Evolutionary conservation across 2,329 filamentous ascomycete genomes (phyloP).

Genomic region (Didymella sp.): DNA sequence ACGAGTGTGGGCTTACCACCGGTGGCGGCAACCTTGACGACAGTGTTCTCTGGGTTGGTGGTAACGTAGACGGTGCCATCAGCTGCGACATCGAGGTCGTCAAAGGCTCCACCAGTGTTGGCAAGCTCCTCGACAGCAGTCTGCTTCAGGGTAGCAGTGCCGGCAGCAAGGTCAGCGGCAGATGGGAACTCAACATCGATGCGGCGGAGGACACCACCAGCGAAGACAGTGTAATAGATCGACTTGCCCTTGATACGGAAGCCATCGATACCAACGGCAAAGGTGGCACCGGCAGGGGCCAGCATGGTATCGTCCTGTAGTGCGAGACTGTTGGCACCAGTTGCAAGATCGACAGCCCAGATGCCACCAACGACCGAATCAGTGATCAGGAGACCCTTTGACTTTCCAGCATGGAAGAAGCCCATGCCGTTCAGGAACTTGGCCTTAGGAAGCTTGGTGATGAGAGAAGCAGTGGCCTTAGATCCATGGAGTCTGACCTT

Average conservation of each 20-base stretch:
- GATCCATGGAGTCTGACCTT: constrained; percentile 9
- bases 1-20: constrained; percentile 15
- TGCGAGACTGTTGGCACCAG: constrained; percentile 16
- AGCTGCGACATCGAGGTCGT: constrained; percentile 16
- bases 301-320: constrained; percentile 18
- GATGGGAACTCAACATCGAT: constrained; percentile 14
- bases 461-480: constrained; percentile 10
- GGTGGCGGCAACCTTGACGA: constrained; percentile 19
- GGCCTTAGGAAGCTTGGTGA: constrained; percentile 16
- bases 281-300: constrained; percentile 13
- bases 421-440: constrained; percentile 20
- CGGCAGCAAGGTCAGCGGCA: constrained; percentile 12
- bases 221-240: constrained; percentile 16
- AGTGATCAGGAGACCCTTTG: constrained; percentile 18
- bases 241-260: constrained; percentile 17
- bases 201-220: constrained; percentile 18
- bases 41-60: constrained; percentile 20
- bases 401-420: constrained; percentile 6
- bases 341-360: constrained; percentile 14
- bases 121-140: constrained; percentile 17
- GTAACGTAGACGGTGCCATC: constrained; percentile 17
- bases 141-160: constrained; percentile 16
- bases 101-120: constrained; percentile 19
- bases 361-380: constrained; percentile 19
- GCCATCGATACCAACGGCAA: constrained; percentile 19